Conservation (phyloP, 768 basidiomycete species). For the Xerocomellus amylosporus region DNA sequence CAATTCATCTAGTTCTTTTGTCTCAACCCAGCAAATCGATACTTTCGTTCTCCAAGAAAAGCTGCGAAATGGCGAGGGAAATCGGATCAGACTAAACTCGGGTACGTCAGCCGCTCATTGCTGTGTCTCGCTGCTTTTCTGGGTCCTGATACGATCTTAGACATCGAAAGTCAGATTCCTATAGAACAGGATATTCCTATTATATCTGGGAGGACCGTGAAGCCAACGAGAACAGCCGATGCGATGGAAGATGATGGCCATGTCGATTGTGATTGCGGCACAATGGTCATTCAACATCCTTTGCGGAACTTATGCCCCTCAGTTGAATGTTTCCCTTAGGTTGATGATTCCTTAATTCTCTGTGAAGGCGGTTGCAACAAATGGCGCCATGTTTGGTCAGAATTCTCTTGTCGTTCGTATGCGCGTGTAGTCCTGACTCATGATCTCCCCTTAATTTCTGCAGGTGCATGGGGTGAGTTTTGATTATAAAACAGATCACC, state of each 20-base stretch:
- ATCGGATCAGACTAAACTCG: slow-evolving; percentile 29
- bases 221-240: slow-evolving; percentile 10
- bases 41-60: slow-evolving; percentile 40
- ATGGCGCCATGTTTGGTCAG: slow-evolving; percentile 79
- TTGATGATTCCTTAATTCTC: slow-evolving; percentile 53
- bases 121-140: not conserved
- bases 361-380: slow-evolving; percentile 72
- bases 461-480: slow-evolving; percentile 41
- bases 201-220: not conserved
- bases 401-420: not conserved
- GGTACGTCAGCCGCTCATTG: slow-evolving; percentile 48
- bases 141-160: slow-evolving; percentile 15
- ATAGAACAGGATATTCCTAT: slow-evolving; percentile 1
- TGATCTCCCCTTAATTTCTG: not conserved
- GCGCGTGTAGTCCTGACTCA: not conserved
- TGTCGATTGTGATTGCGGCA: slow-evolving; percentile 69
- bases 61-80: slow-evolving; percentile 15
- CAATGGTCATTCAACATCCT: slow-evolving; percentile 39
- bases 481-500: not conserved
- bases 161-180: slow-evolving; percentile 34
- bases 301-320: not conserved
- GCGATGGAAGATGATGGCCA: slow-evolving; percentile 35
- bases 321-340: slow-evolving; percentile 33
- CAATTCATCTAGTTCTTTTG: slow-evolving; percentile 12
- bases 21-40: slow-evolving; percentile 33